These are phyloP conservation scores for Phaseolus lunatus DNA, from an alignment of 306 rosid species.

Conservation along the genomic window DNA sequence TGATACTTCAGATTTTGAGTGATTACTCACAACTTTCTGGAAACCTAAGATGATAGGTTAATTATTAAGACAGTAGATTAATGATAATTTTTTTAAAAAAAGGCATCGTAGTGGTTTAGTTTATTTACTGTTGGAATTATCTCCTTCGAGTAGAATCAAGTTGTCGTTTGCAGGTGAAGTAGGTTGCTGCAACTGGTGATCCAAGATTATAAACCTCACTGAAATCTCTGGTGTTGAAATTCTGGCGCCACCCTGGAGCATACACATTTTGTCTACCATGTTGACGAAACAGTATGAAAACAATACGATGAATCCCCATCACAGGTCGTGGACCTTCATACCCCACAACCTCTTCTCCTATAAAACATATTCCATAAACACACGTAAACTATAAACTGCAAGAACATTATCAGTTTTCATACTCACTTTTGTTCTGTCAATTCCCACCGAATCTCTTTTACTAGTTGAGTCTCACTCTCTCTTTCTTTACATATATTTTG, in stretches of 20 bases:
- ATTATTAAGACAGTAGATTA: neutral
- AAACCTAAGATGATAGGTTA: neutral
- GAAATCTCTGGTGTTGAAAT: conserved; percentile 74
- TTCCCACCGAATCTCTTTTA: no score
- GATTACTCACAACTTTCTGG: neutral
- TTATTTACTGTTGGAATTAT: no score
- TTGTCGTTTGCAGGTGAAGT: conserved; percentile 69
- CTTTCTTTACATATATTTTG: no score
- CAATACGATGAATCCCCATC: conserved; percentile 71
- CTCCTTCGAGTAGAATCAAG: neutral
- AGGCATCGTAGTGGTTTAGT: no score
- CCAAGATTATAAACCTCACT: conserved; percentile 75
- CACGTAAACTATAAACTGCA: no score
- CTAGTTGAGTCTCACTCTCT: no score
- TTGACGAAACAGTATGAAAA: conserved; percentile 65
- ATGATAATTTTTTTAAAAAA: neutral
- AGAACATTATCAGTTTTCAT: no score
- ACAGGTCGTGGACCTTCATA: conserved; percentile 60
- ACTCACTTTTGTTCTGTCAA: no score
- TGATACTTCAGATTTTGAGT: neutral
- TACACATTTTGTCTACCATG: conserved; percentile 60
- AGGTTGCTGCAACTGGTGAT: conserved; percentile 71
- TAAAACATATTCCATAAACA: neutral
- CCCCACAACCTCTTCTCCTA: conserved; percentile 18
- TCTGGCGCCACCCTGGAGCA: conserved; percentile 83